phyloP scores from a whole-genome alignment of 2,329 filamentous ascomycete genomes.

The Diaporthe citriasiana region DNA sequence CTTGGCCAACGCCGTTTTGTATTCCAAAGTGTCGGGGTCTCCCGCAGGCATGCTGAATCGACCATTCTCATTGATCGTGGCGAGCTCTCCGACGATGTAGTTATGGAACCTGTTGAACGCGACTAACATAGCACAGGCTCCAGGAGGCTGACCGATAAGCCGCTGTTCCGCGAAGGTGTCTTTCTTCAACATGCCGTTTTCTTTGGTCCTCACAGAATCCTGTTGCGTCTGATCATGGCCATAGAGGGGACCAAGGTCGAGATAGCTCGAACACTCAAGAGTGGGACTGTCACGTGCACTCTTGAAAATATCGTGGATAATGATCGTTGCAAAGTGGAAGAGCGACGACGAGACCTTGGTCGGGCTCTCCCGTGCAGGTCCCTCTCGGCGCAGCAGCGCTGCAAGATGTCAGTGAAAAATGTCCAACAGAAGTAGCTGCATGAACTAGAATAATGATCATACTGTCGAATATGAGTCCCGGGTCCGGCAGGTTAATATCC shows the following conservation, averaged over 20 bases:
- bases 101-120: constrained; percentile 14
- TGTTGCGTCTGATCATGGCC: neutral
- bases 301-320: constrained; percentile 12
- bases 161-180: constrained; percentile 6
- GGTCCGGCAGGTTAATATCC: constrained; percentile 3
- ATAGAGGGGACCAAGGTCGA: constrained; percentile 6
- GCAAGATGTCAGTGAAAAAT: neutral
- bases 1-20: constrained; percentile 1
- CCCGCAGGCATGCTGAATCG: neutral
- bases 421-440: fast-evolving
- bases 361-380: neutral
- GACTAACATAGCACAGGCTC: constrained; percentile 14
- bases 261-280: constrained; percentile 9
- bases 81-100: constrained; percentile 16
- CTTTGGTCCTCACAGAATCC: neutral
- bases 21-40: neutral
- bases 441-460: too few relatives aligned
- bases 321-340: constrained; percentile 17
- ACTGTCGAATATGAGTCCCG: constrained; percentile 15
- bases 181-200: constrained; percentile 10
- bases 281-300: neutral
- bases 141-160: neutral
- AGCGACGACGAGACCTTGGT: constrained; percentile 5
- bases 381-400: neutral
- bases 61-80: neutral